Evolutionary conservation across 306 rosid genomes (phyloP).

Genomic region (Crotalaria pallida): DNA sequence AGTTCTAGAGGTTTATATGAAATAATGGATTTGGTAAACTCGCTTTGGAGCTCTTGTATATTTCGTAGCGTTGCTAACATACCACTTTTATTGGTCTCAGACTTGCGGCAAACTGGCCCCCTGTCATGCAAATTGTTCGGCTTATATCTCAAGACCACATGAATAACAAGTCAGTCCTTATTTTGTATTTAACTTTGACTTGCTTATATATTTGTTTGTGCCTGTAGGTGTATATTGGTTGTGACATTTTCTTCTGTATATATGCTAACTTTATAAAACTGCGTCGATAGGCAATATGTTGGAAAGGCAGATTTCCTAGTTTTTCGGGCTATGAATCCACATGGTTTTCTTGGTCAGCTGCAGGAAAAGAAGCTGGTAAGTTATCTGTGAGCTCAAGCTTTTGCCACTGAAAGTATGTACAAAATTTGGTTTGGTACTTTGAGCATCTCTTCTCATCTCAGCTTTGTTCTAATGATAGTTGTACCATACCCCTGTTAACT

Average conservation of each 20-base stretch:
- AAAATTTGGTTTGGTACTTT: not conserved
- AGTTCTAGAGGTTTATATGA: not conserved
- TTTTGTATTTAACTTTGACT: slow-evolving; percentile 17
- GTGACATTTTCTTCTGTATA: not conserved
- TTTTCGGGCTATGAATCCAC: slow-evolving; percentile 89
- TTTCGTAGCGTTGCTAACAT: slow-evolving; percentile 4
- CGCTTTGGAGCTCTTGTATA: not conserved
- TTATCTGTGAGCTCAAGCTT: not conserved
- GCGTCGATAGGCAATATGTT: slow-evolving; percentile 73
- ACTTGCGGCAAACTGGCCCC: slow-evolving; percentile 98
- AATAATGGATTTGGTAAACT: not conserved
- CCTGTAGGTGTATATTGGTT: not conserved
- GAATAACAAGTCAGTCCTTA: slow-evolving; percentile 70
- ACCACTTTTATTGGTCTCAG: slow-evolving; percentile 43
- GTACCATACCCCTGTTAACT: not conserved
- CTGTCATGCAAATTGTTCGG: slow-evolving; percentile 84
- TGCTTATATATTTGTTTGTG: not conserved
- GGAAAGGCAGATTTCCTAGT: slow-evolving; percentile 97
- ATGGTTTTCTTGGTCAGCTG: slow-evolving; percentile 91
- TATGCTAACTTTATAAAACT: slow-evolving; percentile 17
- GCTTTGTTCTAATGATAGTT: not conserved
- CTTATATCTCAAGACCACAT: slow-evolving; percentile 97
- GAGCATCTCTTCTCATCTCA: not conserved
- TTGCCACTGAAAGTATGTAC: not conserved
- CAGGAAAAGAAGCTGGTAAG: slow-evolving; percentile 96